These are phyloP conservation scores for Sparassis latifolia DNA, from an alignment of 1,284 basidiomycete species.

Conservation along the genomic window DNA sequence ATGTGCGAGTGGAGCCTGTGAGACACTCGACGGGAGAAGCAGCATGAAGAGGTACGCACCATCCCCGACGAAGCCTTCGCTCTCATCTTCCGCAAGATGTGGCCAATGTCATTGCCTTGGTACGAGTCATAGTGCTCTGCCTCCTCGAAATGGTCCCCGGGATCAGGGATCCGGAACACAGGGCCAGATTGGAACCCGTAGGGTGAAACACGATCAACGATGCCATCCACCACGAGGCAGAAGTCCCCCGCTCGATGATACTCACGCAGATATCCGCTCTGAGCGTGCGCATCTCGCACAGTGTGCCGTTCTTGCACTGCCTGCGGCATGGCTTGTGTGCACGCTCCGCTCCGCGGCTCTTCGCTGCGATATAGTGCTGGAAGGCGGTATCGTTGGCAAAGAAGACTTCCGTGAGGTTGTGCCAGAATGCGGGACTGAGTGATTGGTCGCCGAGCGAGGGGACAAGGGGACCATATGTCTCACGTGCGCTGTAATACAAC, in stretches of 20 bases:
- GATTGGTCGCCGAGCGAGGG: conserved; percentile 21
- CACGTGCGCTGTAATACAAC: conserved; percentile 50
- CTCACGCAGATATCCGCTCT: conserved; percentile 46
- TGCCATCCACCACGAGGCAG: background rate
- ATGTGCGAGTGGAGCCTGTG: background rate
- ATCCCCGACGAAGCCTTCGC: background rate
- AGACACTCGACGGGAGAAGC: background rate
- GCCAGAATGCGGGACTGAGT: conserved; percentile 51
- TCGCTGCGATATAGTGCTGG: conserved; percentile 36
- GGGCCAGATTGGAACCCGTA: conserved; percentile 2
- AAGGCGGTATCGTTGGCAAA: conserved; percentile 41
- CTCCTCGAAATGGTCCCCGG: background rate
- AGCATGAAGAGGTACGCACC: background rate
- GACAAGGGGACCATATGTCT: conserved; percentile 41
- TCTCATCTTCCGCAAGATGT: conserved; percentile 5
- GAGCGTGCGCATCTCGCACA: conserved; percentile 44
- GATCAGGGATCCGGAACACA: conserved; percentile 3
- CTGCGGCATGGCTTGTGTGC: conserved; percentile 31
- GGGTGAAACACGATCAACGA: background rate
- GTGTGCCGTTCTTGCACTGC: conserved; percentile 36
- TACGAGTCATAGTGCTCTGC: conserved; percentile 3
- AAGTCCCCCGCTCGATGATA: conserved; percentile 2
- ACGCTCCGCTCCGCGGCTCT: conserved; percentile 30
- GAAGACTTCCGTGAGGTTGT: conserved; percentile 51
- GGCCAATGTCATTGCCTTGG: conserved; percentile 6